phyloP scores from a whole-genome alignment of 345 rosid genomes.

The Conringia planisiliqua region DNA sequence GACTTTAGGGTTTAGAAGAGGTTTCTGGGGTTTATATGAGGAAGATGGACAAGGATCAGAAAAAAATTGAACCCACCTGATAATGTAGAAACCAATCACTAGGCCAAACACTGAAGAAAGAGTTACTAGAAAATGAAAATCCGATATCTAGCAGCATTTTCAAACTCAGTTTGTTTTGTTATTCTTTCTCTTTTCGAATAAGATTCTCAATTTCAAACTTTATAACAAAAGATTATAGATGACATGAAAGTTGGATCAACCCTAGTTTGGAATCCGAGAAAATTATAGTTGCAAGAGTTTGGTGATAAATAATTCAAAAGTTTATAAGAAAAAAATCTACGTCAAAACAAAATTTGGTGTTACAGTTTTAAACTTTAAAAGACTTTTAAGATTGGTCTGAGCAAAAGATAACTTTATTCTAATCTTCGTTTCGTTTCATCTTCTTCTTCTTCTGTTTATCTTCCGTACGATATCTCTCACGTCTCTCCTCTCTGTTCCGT shows the following conservation, averaged over 20 bases:
- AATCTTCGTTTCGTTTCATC: conserved; percentile 20
- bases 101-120: neutral
- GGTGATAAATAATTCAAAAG: neutral
- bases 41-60: too few species aligned
- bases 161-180: neutral
- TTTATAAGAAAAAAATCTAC: neutral
- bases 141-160: neutral
- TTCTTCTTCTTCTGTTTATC: conserved; percentile 75
- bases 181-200: neutral
- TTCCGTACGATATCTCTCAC: conserved; percentile 64
- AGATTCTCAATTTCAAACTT: neutral
- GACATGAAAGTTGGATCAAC: neutral
- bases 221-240: neutral
- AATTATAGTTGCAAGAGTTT: neutral
- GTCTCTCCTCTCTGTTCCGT: conserved; percentile 74
- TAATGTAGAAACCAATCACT: neutral
- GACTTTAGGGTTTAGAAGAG: conserved; percentile 25
- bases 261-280: neutral
- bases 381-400: neutral
- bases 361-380: neutral
- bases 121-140: neutral
- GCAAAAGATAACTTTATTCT: neutral
- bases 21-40: conserved; percentile 14
- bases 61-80: neutral
- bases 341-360: conserved; percentile 9